Evolutionary conservation across 768 basidiomycete genomes (phyloP), one percentile per base, ranked within the genome.

Genomic region (button mushroom (Agaricus bisporus)): DNA sequence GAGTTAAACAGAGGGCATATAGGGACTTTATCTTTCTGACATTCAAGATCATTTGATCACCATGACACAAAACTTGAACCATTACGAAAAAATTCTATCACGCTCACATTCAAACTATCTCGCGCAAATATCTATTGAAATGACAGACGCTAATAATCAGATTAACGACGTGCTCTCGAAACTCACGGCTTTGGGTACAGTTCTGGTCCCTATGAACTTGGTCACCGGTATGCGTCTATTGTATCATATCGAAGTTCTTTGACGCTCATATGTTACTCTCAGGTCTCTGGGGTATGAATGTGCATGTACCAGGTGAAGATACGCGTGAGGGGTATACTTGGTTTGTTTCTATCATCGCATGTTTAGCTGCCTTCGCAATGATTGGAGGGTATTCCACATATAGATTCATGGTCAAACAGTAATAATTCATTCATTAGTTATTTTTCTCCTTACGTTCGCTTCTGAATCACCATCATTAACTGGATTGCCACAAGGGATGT

Each of bases 141-240:
- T 98, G 95, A 95, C 93, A 35, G 95, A 98, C 63, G 97, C 97
- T 39, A 99, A 99, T 72, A 99, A 99, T 69, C 94, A 98, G 73
- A 99, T 98, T 74, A 99, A 99, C 71, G 94, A 98, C 65, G 97
- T 99, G 2, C 82, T 98, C 5, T 92, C 91, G 4, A 98, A 98
- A 74, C 76, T 99, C 56, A 98, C 97, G 0, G 95, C 97, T 6
- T 79, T 99, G 43, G 97, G 97, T 79, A 99, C 97, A 5, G 84
- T 99, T 5, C 86, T 98, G 60, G 86, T 99, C 66, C 97, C 90
- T 35, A 97, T 95, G 88, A 98, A 98, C 68, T 70, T 98, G 68
- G 83, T 99, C 48, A 99, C 97, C 25, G 95, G 90, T 85, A 51
- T 28, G 75, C 63, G 10, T 22, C 22, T 22, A 4, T 22, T 22